Base-by-base conservation (phyloP, 129 eudicot genomes). In the Tagetes patula region DNA sequence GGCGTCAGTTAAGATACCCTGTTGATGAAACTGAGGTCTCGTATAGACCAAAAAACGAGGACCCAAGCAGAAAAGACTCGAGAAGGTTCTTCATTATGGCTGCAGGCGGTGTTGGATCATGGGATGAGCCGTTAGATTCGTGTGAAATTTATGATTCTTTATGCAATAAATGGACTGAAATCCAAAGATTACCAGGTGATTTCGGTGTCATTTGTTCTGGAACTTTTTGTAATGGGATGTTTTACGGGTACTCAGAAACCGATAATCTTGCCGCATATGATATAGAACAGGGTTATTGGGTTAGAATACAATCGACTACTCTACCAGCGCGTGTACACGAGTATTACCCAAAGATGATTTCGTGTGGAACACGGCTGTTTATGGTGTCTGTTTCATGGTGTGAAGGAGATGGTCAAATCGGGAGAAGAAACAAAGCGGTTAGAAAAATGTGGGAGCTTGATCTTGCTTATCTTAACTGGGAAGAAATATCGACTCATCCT, bases 331-430 rank as follows among this genome's bases (percentile, higher is more conserved):
- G 99, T 5, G 91, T 94, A 5, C 96, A 88, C 38, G 97, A 90
- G 69, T 94, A 90, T 66, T 85, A 90, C 83, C 99, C 99, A 3
- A 88, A 94, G 74, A 85, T 94, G 14, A 79, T 90, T 13, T 83
- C 87, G 1, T 88, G 88, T 40, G 80, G 76, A 32, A 75, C 76
- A 4, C 86, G 94, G 43, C 64, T 94, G 12, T 86, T 88, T 74
- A 88, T 93, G 98, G 87, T 93, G 41, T 84, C 91, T 12, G 99
- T 94, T 41, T 94, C 97, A 1, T 94, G 99, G 99, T 94, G 99
- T 74, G 99, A 94, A 73, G 99, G 99, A 10, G 99, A 94, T 11
- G 99, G 99, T 10, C 89, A 94, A 70, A 94, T 94, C 52, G 99
- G 99, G 8, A 77, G 97, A 82, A 84, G 97, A 75, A 94, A 94